Evolutionary conservation across 441 rosid genomes (phyloP), one percentile per base, ranked within the genome.

Genomic region (Gossypium gossypioides): DNA sequence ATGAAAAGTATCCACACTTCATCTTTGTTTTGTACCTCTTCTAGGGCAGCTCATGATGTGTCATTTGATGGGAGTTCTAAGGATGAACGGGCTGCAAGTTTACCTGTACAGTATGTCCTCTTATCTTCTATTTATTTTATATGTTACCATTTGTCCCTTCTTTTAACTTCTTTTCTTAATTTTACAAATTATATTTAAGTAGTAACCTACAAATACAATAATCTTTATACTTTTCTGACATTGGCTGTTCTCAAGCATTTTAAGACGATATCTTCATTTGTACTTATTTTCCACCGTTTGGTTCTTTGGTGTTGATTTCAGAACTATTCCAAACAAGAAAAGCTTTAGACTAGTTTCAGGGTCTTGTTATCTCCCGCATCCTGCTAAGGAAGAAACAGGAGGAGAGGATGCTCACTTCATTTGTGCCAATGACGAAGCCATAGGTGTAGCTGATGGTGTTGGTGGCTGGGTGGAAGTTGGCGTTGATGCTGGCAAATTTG

Each of bases 381-480:
- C 92, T 37, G 89, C 81, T 56, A 89, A 89, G 76, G 86, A 81
- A 81, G 84, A 78, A 34, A 87, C 84, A 34, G 89, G 91, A 24
- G 92, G 95, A 72, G 95, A 89, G 75, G 95, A 89, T 72, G 90
- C 94, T 74, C 89, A 89, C 78, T 89, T 89, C 61, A 86, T 89
- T 58, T 84, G 87, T 51, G 79, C 29, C 21, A 87, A 82, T 51
- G 87, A 84, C 42, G 88, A 86, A 81, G 87, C 83, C 73, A 86
- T 89, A 37, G 90, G 94, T 63, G 85, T 89, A 75, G 91, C 91
- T 25, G 94, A 89, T 82, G 94, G 94, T 2, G 94, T 87, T 63
- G 94, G 94, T 21, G 94, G 94, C 56, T 89, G 94, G 94, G 94
- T 91, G 2, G 90, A 89, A 68, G 89, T 89, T 73, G 95, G 92